Conservation (phyloP, 139 green algal species). For the Micractinium sp. region DNA sequence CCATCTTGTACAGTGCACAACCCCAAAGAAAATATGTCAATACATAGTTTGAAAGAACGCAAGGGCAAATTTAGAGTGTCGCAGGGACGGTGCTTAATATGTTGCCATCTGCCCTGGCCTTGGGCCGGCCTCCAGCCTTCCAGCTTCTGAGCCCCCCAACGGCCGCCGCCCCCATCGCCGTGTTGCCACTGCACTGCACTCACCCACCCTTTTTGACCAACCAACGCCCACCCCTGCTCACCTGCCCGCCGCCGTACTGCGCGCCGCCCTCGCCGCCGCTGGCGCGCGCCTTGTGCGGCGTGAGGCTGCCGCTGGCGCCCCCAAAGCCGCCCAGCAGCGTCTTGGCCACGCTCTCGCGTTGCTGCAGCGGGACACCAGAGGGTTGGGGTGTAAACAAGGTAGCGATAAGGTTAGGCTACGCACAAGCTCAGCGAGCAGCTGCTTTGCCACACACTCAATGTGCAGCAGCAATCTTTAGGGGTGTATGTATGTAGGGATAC, state of each 20-base stretch:
- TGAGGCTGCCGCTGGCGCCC: background rate
- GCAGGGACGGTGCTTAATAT: too few relatives aligned
- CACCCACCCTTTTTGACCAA: background rate
- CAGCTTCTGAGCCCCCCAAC: too few relatives aligned
- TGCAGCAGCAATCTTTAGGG: too few relatives aligned
- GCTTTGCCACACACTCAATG: background rate
- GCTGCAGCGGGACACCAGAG: constrained; percentile 38
- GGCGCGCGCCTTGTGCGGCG: constrained; percentile 9
- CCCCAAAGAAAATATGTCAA: background rate
- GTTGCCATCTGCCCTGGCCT: too few relatives aligned
- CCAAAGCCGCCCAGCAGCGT: constrained; percentile 65
- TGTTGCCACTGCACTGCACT: background rate
- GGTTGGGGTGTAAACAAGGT: too few relatives aligned
- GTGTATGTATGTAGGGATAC: too few relatives aligned
- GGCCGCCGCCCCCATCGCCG: too few relatives aligned
- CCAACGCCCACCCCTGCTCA: background rate
- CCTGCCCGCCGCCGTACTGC: constrained; percentile 20
- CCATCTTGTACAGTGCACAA: too few relatives aligned
- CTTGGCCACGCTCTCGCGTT: constrained; percentile 81
- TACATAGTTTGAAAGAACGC: background rate
- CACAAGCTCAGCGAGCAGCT: background rate
- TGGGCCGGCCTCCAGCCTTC: too few relatives aligned
- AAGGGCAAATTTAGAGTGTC: too few relatives aligned
- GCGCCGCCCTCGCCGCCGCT: background rate
- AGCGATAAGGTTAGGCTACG: too few relatives aligned